Evolutionary conservation across 441 rosid species (phyloP).

Genomic region (Gossypium lobatum): DNA sequence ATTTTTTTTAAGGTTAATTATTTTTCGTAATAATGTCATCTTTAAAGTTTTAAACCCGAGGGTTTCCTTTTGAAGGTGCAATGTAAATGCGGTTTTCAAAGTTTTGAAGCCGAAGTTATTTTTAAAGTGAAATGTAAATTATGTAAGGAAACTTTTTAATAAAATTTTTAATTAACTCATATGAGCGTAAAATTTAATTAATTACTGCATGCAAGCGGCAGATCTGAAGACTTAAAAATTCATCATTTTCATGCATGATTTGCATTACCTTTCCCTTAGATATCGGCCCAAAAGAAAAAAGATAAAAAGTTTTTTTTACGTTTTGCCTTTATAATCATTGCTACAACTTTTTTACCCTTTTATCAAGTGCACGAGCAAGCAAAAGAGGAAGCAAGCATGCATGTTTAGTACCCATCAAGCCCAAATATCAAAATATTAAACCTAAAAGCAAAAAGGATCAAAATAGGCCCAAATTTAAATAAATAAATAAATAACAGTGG

Average conservation of each 20-base stretch:
- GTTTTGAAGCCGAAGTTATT: no score
- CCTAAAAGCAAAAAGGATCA: not conserved
- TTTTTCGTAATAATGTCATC: no score
- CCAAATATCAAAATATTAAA: not conserved
- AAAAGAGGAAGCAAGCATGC: not conserved
- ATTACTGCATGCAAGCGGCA: not conserved
- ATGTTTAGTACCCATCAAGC: not conserved
- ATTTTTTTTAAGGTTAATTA: no score
- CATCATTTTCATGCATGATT: not conserved
- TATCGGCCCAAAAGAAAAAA: not conserved
- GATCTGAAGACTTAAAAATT: not conserved
- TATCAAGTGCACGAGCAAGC: not conserved
- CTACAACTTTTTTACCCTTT: not conserved
- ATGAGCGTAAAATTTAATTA: not conserved
- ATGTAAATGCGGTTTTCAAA: no score
- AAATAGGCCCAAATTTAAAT: not conserved
- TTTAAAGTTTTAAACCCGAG: no score
- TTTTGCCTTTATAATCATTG: conserved; percentile 1
- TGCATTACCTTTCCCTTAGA: not conserved
- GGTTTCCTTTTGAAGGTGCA: no score
- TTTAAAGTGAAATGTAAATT: not conserved
- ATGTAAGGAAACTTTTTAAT: no score
- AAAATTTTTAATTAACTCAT: no score
- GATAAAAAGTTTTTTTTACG: not conserved
- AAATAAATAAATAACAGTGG: not conserved